These are phyloP conservation scores for Thermothielavioides terrestris DNA, from an alignment of 495 filamentous ascomycete genomes.

Conservation along the genomic window DNA sequence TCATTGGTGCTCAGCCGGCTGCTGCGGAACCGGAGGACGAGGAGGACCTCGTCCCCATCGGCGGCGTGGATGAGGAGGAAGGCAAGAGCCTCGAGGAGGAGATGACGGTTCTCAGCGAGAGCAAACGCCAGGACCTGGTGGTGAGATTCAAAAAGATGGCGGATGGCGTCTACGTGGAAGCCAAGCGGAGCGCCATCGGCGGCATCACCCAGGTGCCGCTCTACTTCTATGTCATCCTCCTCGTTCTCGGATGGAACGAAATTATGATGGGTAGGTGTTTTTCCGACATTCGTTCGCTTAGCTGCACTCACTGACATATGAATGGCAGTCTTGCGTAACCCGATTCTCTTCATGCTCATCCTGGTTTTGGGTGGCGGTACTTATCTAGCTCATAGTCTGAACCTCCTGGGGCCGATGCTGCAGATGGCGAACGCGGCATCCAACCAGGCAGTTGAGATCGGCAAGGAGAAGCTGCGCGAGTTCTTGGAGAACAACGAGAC, in stretches of 20 bases:
- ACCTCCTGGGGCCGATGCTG: constrained; percentile 90
- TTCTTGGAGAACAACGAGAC: constrained; percentile 76
- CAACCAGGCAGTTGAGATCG: constrained; percentile 77
- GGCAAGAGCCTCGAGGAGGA: constrained; percentile 91
- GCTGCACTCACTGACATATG: constrained; percentile 26
- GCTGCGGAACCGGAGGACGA: constrained; percentile 74
- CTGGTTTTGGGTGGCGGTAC: constrained; percentile 63
- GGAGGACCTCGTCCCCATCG: constrained; percentile 78
- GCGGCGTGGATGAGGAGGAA: constrained; percentile 85
- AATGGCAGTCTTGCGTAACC: constrained; percentile 83
- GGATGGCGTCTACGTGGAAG: constrained; percentile 94
- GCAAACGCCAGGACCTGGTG: constrained; percentile 78
- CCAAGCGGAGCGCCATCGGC: constrained; percentile 91
- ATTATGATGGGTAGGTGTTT: constrained; percentile 80
- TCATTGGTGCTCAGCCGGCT: constrained; percentile 72
- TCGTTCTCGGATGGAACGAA: constrained; percentile 96
- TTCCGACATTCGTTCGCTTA: not conserved
- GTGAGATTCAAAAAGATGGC: constrained; percentile 97
- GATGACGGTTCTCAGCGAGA: constrained; percentile 83
- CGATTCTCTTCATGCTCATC: constrained; percentile 82
- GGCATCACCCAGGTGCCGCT: constrained; percentile 89
- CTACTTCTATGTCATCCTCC: constrained; percentile 83
- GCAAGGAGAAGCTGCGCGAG: constrained; percentile 77
- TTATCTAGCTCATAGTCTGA: constrained; percentile 86
- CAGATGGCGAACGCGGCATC: constrained; percentile 88